Evolutionary conservation across 371 early-diverging fungal genomes (phyloP).

Genomic region (Apophysomyces elegans): DNA sequence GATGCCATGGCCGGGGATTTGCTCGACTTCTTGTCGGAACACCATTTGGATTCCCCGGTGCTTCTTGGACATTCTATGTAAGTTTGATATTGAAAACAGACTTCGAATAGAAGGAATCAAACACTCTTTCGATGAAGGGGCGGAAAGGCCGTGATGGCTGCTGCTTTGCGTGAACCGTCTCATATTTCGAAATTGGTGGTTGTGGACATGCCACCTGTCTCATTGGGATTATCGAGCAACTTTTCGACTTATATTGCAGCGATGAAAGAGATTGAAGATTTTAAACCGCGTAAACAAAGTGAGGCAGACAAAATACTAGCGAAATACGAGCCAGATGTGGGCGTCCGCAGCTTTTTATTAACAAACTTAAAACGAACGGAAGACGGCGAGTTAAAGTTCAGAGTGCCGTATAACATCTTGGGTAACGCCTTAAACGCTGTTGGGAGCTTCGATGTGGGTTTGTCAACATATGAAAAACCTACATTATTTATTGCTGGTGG

Average conservation of each 20-base stretch:
- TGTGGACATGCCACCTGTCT: slow-evolving; percentile 86
- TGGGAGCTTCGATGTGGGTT: slow-evolving; percentile 41
- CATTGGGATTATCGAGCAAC: slow-evolving; percentile 50
- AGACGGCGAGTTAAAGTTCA: slow-evolving; percentile 57
- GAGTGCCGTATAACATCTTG: slow-evolving; percentile 76
- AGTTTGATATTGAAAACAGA: neutral
- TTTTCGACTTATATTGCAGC: slow-evolving; percentile 65
- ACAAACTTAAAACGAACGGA: slow-evolving; percentile 79
- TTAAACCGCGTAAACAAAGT: slow-evolving; percentile 58
- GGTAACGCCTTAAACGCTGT: slow-evolving; percentile 59
- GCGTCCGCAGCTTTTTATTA: slow-evolving; percentile 85
- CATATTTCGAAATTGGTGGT: slow-evolving; percentile 74
- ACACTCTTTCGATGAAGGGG: slow-evolving; percentile 59
- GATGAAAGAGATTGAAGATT: slow-evolving; percentile 73
- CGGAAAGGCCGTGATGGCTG: slow-evolving; percentile 88
- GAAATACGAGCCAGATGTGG: slow-evolving; percentile 55
- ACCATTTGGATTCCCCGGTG: slow-evolving; percentile 54
- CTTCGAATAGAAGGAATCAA: neutral
- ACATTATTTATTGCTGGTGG: slow-evolving; percentile 85
- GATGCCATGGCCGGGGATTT: slow-evolving; percentile 83
- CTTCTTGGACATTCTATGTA: slow-evolving; percentile 92
- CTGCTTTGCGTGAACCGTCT: slow-evolving; percentile 65
- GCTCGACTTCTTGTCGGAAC: slow-evolving; percentile 61
- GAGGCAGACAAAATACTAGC: slow-evolving; percentile 78
- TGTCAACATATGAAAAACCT: slow-evolving; percentile 50